Conservation (phyloP, 345 rosid species). For the Sonneratia alba region DNA sequence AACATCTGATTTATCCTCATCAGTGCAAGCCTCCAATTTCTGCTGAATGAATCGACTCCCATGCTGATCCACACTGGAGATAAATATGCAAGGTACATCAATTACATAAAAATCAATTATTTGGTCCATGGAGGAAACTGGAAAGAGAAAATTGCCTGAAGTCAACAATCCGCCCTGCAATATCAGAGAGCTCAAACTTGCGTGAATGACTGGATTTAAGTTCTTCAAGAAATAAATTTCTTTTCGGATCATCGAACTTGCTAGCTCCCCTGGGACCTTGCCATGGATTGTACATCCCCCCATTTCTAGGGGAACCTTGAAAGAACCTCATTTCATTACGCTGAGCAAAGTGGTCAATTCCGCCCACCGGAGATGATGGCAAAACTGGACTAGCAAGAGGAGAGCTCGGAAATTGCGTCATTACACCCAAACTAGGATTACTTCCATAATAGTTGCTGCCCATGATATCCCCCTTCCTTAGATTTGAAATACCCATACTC, state of each 20-base stretch:
- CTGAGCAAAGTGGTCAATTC: slow-evolving; percentile 41
- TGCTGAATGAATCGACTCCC: slow-evolving; percentile 99
- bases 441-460: slow-evolving; percentile 40
- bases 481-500: slow-evolving; percentile 35
- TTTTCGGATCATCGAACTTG: slow-evolving; percentile 48
- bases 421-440: slow-evolving; percentile 51
- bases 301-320: slow-evolving; percentile 44
- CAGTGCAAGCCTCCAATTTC: slow-evolving; percentile 73
- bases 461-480: slow-evolving; percentile 30
- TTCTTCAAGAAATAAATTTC: slow-evolving; percentile 83
- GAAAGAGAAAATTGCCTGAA: slow-evolving; percentile 51
- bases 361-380: slow-evolving; percentile 61
- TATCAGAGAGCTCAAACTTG: slow-evolving; percentile 78
- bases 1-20: slow-evolving; percentile 73
- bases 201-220: slow-evolving; percentile 70
- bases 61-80: slow-evolving; percentile 87
- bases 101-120: slow-evolving; percentile 7
- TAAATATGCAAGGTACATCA: slow-evolving; percentile 12
- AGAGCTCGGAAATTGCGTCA: slow-evolving; percentile 52
- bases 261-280: slow-evolving; percentile 62
- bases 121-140: slow-evolving; percentile 13
- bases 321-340: slow-evolving; percentile 53
- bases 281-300: slow-evolving; percentile 64
- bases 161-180: slow-evolving; percentile 80
- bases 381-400: slow-evolving; percentile 61